A percentile compares a stretch with the other conserved stretches of the same genome.
Conservation (phyloP, 202 grass and related monocot species). For the Eragrostis tef region DNA sequence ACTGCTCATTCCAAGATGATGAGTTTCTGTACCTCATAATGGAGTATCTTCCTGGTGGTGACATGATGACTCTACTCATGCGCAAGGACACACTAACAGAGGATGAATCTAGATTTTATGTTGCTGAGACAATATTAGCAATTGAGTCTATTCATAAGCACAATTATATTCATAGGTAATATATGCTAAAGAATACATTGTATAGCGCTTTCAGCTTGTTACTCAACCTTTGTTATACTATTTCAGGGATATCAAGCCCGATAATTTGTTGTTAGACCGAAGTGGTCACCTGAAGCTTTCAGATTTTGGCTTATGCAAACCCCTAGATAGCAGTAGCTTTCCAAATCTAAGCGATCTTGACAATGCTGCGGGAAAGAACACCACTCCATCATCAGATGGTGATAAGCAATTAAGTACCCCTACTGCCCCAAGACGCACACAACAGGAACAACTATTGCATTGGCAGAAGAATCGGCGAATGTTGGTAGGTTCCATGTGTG, state of each 20-base stretch:
- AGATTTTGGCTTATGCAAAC: slow-evolving; percentile 87
- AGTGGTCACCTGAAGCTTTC: slow-evolving; percentile 85
- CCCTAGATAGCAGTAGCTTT: slow-evolving; percentile 78
- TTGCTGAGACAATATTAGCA: slow-evolving; percentile 80
- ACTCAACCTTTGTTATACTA: slow-evolving; percentile 37
- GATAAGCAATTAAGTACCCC: slow-evolving; percentile 53
- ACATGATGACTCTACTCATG: slow-evolving; percentile 91
- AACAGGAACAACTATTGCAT: slow-evolving; percentile 77
- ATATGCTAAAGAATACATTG: neutral
- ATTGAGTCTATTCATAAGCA: slow-evolving; percentile 90
- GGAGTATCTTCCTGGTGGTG: slow-evolving; percentile 87
- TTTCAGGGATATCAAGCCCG: slow-evolving; percentile 86
- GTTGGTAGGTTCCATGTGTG: slow-evolving; percentile 56
- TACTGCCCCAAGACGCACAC: slow-evolving; percentile 60
- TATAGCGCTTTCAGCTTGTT: neutral
- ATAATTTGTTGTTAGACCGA: slow-evolving; percentile 77
- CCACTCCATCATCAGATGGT: slow-evolving; percentile 52
- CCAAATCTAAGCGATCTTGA: slow-evolving; percentile 71
- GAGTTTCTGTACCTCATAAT: slow-evolving; percentile 80
- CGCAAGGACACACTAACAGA: slow-evolving; percentile 77
- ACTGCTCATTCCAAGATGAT: slow-evolving; percentile 84
- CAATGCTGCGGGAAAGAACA: slow-evolving; percentile 46
- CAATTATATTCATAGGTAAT: slow-evolving; percentile 82
- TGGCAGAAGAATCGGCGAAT: slow-evolving; percentile 78
- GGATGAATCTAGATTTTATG: slow-evolving; percentile 74